Conservation (phyloP, 1,284 basidiomycete species). For the Amylostereum areolatum region DNA sequence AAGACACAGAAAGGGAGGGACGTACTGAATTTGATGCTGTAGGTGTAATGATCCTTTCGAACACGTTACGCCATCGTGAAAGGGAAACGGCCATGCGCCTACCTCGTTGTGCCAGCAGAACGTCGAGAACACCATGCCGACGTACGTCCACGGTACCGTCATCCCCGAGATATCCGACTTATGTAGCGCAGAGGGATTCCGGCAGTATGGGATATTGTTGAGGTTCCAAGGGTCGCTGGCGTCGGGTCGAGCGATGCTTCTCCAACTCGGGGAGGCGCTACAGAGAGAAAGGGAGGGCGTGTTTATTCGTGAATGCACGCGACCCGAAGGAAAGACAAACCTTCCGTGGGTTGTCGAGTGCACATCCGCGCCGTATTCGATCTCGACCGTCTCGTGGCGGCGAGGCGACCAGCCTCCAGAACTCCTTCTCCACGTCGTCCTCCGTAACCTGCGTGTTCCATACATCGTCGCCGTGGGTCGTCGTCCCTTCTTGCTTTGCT, state of each 20-base stretch:
- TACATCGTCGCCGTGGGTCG: conserved; percentile 41
- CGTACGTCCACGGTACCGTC: conserved; percentile 99
- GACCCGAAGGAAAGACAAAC: conserved; percentile 36
- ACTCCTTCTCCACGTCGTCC: conserved; percentile 90
- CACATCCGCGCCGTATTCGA: conserved; percentile 98
- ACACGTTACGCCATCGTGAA: conserved; percentile 9
- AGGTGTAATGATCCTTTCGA: conserved; percentile 90
- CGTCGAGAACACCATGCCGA: conserved; percentile 98
- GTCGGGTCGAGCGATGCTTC: conserved; percentile 78
- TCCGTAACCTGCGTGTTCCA: conserved; percentile 70
- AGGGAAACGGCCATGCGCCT: conserved; percentile 7
- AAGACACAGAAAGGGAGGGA: conserved; percentile 6
- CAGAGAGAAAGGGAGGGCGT: too few species aligned
- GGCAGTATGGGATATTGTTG: conserved; percentile 96
- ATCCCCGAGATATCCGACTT: conserved; percentile 99
- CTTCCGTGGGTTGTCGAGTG: conserved; percentile 97
- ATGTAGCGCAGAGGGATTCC: conserved; percentile 82
- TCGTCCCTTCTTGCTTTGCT: conserved; percentile 11
- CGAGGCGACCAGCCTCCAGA: conserved; percentile 96
- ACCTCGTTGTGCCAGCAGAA: conserved; percentile 99
- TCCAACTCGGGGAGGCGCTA: conserved; percentile 93
- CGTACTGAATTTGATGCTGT: conserved; percentile 92
- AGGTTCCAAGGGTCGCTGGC: conserved; percentile 96
- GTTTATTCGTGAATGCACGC: not conserved
- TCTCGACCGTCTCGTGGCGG: conserved; percentile 87